phyloP scores from a whole-genome alignment of 2,329 filamentous ascomycete species.

The Elsinoe batatas region DNA sequence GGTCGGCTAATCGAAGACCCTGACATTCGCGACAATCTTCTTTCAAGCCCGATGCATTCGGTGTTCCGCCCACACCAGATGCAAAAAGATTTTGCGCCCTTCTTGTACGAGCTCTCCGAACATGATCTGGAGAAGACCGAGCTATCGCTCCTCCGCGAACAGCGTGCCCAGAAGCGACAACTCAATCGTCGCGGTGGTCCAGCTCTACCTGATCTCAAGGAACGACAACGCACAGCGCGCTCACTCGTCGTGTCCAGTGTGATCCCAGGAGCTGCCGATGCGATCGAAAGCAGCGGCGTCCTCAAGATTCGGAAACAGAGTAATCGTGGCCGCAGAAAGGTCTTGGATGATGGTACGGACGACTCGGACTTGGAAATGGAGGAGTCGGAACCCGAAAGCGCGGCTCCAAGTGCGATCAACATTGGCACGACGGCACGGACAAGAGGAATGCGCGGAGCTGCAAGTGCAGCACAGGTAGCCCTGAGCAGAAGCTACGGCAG shows the following conservation, averaged over 20 bases:
- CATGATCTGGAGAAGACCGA: conserved; percentile 83
- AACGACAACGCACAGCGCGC: conserved; percentile 83
- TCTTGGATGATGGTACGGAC: conserved; percentile 50
- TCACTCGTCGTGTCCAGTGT: conserved; percentile 88
- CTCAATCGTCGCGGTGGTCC: conserved; percentile 89
- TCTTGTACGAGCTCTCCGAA: conserved; percentile 88
- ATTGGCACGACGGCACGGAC: conserved; percentile 68
- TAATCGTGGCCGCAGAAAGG: conserved; percentile 41
- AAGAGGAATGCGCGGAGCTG: conserved; percentile 79
- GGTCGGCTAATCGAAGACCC: conserved; percentile 86
- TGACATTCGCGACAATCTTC: conserved; percentile 74
- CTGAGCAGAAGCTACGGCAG: conserved; percentile 65
- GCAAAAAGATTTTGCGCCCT: conserved; percentile 88
- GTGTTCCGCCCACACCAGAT: conserved; percentile 86
- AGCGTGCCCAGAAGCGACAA: conserved; percentile 87
- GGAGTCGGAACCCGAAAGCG: conserved; percentile 78
- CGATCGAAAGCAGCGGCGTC: conserved; percentile 73
- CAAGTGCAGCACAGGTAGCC: conserved; percentile 73
- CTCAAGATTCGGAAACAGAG: conserved; percentile 54
- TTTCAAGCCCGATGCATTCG: conserved; percentile 70
- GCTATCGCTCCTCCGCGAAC: conserved; percentile 84
- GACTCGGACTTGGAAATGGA: conserved; percentile 91
- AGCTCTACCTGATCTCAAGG: conserved; percentile 88
- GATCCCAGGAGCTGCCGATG: conserved; percentile 72
- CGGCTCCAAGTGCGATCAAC: conserved; percentile 57